Evolutionary conservation across 1,139 yeast genomes (phyloP).

Genomic region (Magnusiomyces magnusii): DNA sequence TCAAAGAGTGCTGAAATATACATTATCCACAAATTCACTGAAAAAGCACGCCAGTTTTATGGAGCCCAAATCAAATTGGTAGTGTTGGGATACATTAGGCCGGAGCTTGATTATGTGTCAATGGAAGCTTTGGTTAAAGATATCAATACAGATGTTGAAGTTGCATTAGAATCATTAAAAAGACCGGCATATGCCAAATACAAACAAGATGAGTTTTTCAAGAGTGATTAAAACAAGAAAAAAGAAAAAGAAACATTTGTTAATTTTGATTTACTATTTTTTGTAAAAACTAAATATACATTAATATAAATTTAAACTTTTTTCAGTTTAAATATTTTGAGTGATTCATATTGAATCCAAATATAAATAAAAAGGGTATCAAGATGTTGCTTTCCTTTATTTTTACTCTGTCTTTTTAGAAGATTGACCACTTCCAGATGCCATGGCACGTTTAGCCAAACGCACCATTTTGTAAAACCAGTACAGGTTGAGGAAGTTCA

Average conservation of each 20-base stretch:
- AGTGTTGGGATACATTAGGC: conserved; percentile 83
- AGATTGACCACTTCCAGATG: conserved; percentile 5
- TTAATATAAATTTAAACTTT: too few relatives aligned
- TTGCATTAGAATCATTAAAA: conserved; percentile 48
- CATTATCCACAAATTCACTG: conserved; percentile 60
- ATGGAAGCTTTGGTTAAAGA: conserved; percentile 82
- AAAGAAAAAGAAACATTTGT: neutral
- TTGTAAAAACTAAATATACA: too few relatives aligned
- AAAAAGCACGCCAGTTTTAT: conserved; percentile 48
- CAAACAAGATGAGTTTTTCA: conserved; percentile 20
- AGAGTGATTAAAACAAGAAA: neutral
- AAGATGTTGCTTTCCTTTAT: too few relatives aligned
- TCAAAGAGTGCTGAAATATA: conserved; percentile 63
- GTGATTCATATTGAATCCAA: too few relatives aligned
- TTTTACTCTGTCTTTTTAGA: neutral
- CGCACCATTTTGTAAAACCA: conserved; percentile 71
- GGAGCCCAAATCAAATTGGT: conserved; percentile 67
- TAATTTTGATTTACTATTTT: conserved; percentile 1
- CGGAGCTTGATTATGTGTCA: conserved; percentile 81
- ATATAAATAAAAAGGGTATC: too few relatives aligned
- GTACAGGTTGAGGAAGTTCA: conserved; percentile 56
- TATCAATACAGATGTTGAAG: conserved; percentile 68
- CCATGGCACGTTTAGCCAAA: conserved; percentile 14
- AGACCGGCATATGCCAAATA: conserved; percentile 32
- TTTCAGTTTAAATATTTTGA: too few relatives aligned